These are phyloP conservation scores for Aquilaria sinensis DNA, from an alignment of 345 rosid species.

Conservation along the genomic window DNA sequence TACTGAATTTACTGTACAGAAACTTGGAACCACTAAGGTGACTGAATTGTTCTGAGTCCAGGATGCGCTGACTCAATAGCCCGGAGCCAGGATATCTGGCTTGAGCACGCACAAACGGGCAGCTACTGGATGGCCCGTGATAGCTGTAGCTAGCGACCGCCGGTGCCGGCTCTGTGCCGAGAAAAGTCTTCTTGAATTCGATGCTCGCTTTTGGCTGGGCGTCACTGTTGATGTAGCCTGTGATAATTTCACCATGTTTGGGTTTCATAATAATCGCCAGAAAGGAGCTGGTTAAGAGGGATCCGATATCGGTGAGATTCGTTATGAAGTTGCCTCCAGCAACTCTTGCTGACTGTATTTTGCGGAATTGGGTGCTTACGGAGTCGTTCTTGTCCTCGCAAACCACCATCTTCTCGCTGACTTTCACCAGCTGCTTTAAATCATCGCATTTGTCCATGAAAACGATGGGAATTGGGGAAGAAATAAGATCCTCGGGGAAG, in stretches of 20 bases:
- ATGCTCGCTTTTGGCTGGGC: slow-evolving; percentile 27
- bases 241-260: slow-evolving; percentile 23
- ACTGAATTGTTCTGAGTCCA: slow-evolving; percentile 36
- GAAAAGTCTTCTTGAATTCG: slow-evolving; percentile 26
- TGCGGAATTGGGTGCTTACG: slow-evolving; percentile 20
- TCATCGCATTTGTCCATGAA: slow-evolving; percentile 33
- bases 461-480: slow-evolving; percentile 22
- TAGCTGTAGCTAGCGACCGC: slow-evolving; percentile 42
- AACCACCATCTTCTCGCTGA: slow-evolving; percentile 25
- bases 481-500: slow-evolving; percentile 19
- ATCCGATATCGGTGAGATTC: slow-evolving; percentile 14
- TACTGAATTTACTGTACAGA: slow-evolving; percentile 28
- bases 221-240: slow-evolving; percentile 30
- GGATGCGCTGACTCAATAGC: slow-evolving; percentile 34
- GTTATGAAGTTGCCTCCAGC: slow-evolving; percentile 41
- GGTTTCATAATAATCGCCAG: slow-evolving; percentile 29
- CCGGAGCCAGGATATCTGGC: slow-evolving; percentile 56
- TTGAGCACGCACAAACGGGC: slow-evolving; percentile 33
- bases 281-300: slow-evolving; percentile 12
- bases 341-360: slow-evolving; percentile 15
- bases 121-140: slow-evolving; percentile 51
- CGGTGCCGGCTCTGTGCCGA: slow-evolving; percentile 34
- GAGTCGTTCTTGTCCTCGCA: slow-evolving; percentile 30
- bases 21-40: not conserved
- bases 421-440: slow-evolving; percentile 15